Evolutionary conservation across 2,329 filamentous ascomycete genomes (phyloP).

Genomic region (Arachnopeziza araneosa): DNA sequence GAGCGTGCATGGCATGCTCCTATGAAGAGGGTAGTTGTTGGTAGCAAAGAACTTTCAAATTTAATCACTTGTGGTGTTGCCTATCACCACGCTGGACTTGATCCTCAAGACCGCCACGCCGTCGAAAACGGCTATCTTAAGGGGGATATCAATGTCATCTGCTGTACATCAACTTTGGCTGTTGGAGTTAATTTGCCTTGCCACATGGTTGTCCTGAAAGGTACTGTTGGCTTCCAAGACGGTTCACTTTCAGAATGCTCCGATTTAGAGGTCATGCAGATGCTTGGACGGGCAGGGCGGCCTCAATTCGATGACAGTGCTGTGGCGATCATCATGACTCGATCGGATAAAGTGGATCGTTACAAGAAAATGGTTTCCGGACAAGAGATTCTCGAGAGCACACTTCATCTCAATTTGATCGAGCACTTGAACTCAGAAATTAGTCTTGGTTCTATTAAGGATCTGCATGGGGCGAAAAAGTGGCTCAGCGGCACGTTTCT

Average conservation of each 20-base stretch:
- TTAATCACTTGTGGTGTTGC: conserved; percentile 55
- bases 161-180: conserved; percentile 80
- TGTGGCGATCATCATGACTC: conserved; percentile 74
- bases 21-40: conserved; percentile 42
- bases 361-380: conserved; percentile 74
- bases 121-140: conserved; percentile 65
- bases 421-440: conserved; percentile 85
- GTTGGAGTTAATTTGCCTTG: conserved; percentile 81
- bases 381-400: conserved; percentile 69
- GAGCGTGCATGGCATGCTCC: conserved; percentile 62
- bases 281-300: conserved; percentile 78
- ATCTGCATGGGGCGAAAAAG: conserved; percentile 57
- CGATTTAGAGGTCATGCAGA: conserved; percentile 83
- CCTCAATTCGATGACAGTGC: conserved; percentile 78
- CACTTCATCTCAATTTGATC: conserved; percentile 70
- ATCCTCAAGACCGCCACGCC: conserved; percentile 53
- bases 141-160: conserved; percentile 73
- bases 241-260: conserved; percentile 63
- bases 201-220: conserved; percentile 78
- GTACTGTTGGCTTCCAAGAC: conserved; percentile 63
- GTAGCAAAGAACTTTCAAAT: conserved; percentile 54
- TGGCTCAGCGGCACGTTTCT: conserved; percentile 79
- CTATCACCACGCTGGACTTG: conserved; percentile 77
- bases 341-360: conserved; percentile 52
- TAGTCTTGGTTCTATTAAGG: conserved; percentile 64